Percentiles rank a stretch among this genome's conserved stretches.
Conservation (phyloP, 2,329 filamentous ascomycete species). For the Curvularia verruculosa region DNA sequence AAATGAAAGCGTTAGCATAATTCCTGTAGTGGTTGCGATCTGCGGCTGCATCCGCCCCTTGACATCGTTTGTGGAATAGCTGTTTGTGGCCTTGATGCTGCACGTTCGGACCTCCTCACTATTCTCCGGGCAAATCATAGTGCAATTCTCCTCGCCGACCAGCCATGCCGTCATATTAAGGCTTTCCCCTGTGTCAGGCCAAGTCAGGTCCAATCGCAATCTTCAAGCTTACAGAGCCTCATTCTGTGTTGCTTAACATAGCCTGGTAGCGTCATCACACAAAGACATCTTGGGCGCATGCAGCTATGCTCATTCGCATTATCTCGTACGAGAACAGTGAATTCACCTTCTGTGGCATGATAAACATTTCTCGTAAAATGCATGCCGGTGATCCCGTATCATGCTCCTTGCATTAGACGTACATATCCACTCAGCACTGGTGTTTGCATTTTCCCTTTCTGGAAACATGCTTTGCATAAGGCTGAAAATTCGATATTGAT, state of each 20-base stretch:
- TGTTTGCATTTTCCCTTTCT: slow-evolving; percentile 4
- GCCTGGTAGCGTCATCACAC: not conserved
- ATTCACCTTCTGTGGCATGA: not conserved
- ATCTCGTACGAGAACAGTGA: not conserved
- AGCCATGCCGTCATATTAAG: slow-evolving; percentile 19
- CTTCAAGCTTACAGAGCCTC: not conserved
- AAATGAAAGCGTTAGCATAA: slow-evolving; percentile 13
- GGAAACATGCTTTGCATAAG: slow-evolving; percentile 5
- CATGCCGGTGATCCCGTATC: slow-evolving; percentile 1
- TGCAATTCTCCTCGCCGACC: slow-evolving; percentile 18
- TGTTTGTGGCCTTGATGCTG: slow-evolving; percentile 15
- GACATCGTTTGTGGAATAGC: slow-evolving; percentile 10
- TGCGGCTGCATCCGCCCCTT: slow-evolving; percentile 16
- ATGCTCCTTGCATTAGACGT: slow-evolving; percentile 10
- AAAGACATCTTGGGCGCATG: slow-evolving; percentile 1
- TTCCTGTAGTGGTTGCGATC: slow-evolving; percentile 14
- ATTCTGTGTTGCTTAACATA: not conserved
- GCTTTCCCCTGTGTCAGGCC: slow-evolving; percentile 1
- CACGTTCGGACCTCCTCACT: slow-evolving; percentile 32
- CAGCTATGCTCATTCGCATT: not conserved
- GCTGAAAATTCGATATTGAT: slow-evolving; percentile 14
- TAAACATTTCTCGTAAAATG: not conserved
- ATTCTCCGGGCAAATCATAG: slow-evolving; percentile 26
- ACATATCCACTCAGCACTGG: not conserved
- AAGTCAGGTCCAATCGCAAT: slow-evolving; percentile 10